A percentile compares a stretch with the other conserved stretches of the same genome.
Conservation (phyloP, 176 grass and related monocot genomes). For the Avena eriantha region DNA sequence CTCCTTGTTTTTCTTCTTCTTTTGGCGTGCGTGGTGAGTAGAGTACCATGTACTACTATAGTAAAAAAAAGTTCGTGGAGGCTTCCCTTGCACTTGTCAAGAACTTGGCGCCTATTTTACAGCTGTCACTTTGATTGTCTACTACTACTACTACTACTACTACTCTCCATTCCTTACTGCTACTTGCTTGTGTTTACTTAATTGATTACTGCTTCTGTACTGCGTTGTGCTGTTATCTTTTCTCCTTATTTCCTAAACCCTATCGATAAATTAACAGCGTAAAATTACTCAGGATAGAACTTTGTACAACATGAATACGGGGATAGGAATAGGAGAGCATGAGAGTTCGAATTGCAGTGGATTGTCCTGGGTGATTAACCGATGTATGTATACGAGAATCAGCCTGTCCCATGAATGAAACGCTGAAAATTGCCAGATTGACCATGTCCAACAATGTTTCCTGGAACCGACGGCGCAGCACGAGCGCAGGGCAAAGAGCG, state of each 20-base stretch:
- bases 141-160: neutral
- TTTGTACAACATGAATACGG: neutral
- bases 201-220: neutral
- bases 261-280: neutral
- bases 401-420: neutral
- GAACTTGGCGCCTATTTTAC: neutral
- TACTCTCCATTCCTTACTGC: neutral
- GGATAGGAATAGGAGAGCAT: neutral
- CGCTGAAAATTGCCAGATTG: no score
- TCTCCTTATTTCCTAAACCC: neutral
- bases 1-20: neutral
- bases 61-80: slow-evolving; percentile 9
- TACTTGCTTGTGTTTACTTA: no score
- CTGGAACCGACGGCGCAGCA: no score
- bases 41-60: slow-evolving; percentile 20
- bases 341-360: neutral
- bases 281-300: neutral
- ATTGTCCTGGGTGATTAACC: neutral
- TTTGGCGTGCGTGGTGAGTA: slow-evolving; percentile 4
- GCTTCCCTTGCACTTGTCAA: slow-evolving; percentile 7
- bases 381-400: neutral
- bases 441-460: no score
- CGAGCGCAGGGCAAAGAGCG: no score
- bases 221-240: neutral
- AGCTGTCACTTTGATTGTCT: neutral